Percentiles rank a stretch among this genome's conserved stretches.
Conservation (phyloP, 352 stramenopile species). For the Chrysophaeum taylorii region DNA sequence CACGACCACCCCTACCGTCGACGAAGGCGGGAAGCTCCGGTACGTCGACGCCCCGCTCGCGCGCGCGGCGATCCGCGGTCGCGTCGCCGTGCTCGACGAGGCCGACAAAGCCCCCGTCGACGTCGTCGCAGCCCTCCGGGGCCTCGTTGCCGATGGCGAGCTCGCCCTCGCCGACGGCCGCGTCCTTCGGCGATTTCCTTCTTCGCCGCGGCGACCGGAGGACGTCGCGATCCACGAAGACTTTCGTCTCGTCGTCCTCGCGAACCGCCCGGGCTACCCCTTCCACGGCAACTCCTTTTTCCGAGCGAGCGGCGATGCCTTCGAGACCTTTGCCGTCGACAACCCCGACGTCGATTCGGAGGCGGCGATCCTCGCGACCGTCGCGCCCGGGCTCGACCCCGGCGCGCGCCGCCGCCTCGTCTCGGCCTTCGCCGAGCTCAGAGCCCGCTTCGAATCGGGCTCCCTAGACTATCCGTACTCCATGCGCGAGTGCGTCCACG, state of each 20-base stretch:
- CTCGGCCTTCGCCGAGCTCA: slow-evolving; percentile 73
- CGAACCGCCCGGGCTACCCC: slow-evolving; percentile 86
- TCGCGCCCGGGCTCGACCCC: slow-evolving; percentile 64
- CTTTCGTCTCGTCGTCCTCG: slow-evolving; percentile 82
- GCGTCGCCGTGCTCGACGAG: slow-evolving; percentile 86
- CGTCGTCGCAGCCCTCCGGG: slow-evolving; percentile 86
- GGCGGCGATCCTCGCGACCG: slow-evolving; percentile 68
- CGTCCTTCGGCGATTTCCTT: slow-evolving; percentile 38
- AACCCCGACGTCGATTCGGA: slow-evolving; percentile 78
- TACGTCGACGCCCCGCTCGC: slow-evolving; percentile 87
- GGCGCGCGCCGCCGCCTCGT: slow-evolving; percentile 67
- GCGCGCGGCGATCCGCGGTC: slow-evolving; percentile 71
- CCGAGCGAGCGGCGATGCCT: slow-evolving; percentile 79
- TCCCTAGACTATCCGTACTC: slow-evolving; percentile 85
- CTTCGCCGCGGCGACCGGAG: slow-evolving; percentile 40
- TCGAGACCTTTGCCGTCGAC: slow-evolving; percentile 74
- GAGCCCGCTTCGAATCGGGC: slow-evolving; percentile 67
- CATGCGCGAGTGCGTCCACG: slow-evolving; percentile 76
- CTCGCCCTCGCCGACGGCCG: slow-evolving; percentile 80
- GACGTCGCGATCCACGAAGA: slow-evolving; percentile 72
- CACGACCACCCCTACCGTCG: slow-evolving; percentile 62
- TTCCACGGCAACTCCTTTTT: slow-evolving; percentile 95
- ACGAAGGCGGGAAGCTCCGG: slow-evolving; percentile 70
- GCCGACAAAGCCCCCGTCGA: slow-evolving; percentile 89
- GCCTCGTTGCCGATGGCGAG: slow-evolving; percentile 86